These are phyloP conservation scores for Chaetomium fimeti DNA, from an alignment of 495 filamentous ascomycete genomes.

Conservation along the genomic window DNA sequence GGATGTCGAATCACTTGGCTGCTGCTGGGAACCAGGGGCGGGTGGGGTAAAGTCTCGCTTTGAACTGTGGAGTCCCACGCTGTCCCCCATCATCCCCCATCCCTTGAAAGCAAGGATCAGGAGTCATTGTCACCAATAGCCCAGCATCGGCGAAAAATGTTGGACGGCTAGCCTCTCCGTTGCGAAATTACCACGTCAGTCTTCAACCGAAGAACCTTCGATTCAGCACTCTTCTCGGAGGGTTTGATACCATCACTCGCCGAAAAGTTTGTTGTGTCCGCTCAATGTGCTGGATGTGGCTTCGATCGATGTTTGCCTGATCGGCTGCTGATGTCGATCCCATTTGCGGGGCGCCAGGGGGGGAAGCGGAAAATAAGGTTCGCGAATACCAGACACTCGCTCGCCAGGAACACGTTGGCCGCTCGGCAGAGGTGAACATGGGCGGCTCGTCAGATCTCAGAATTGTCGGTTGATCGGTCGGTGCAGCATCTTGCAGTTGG, in stretches of 20 bases:
- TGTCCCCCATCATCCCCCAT: neutral
- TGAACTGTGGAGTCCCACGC: neutral
- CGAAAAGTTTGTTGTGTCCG: neutral
- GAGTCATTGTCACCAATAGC: neutral
- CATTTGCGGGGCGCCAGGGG: slow-evolving; percentile 16
- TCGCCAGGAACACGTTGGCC: neutral
- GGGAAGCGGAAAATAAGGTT: slow-evolving; percentile 15
- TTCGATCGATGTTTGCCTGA: slow-evolving; percentile 15
- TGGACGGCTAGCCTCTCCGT: neutral
- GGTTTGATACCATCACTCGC: neutral
- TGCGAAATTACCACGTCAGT: slow-evolving; percentile 1
- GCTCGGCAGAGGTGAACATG: neutral
- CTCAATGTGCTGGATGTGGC: neutral
- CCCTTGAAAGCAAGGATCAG: neutral
- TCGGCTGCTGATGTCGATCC: slow-evolving; percentile 17
- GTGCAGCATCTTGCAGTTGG: slow-evolving; percentile 8
- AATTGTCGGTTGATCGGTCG: slow-evolving; percentile 1
- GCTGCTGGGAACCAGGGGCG: slow-evolving; percentile 9
- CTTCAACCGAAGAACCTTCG: neutral
- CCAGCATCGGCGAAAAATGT: slow-evolving; percentile 1
- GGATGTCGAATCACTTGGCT: neutral
- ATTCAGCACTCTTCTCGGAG: neutral
- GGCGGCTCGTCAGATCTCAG: neutral
- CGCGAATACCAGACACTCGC: neutral
- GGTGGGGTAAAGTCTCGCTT: neutral